These are phyloP conservation scores for Mycena floridula DNA, from an alignment of 768 basidiomycete species.

Conservation along the genomic window DNA sequence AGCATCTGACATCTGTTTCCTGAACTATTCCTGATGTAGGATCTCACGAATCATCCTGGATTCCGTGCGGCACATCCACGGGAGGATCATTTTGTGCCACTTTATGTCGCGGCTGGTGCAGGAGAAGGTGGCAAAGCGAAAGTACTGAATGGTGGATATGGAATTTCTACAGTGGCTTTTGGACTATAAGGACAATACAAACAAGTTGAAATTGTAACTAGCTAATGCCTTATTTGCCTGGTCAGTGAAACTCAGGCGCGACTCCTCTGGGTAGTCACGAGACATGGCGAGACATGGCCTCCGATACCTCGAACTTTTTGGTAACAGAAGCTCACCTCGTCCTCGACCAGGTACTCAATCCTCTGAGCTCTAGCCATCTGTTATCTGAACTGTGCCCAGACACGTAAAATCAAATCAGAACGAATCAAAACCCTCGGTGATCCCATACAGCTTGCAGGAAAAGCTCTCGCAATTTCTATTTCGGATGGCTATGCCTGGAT, in stretches of 20 bases:
- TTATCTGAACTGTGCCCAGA: constrained; percentile 28
- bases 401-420: constrained; percentile 68
- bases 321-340: constrained; percentile 67
- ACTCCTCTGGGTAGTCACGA: too few species aligned
- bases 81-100: constrained; percentile 76
- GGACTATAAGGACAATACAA: too few species aligned
- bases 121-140: constrained; percentile 48
- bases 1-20: too few species aligned
- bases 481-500: constrained; percentile 72
- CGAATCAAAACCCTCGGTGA: constrained; percentile 66
- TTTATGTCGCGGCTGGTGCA: constrained; percentile 74
- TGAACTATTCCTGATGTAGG: too few species aligned
- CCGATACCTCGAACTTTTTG: constrained; percentile 53
- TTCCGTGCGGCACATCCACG: constrained; percentile 70
- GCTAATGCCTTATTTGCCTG: too few species aligned
- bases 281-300: too few species aligned
- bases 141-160: constrained; percentile 48
- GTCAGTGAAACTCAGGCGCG: too few species aligned
- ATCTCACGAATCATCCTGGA: constrained; percentile 48
- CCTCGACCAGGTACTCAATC: constrained; percentile 52
- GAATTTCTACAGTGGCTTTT: constrained; percentile 62
- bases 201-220: too few species aligned
- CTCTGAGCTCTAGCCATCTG: constrained; percentile 13
- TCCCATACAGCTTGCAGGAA: constrained; percentile 73
- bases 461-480: constrained; percentile 66